Conservation (phyloP, 805 yeast species). For the Zygoascus bituminiphila region DNA sequence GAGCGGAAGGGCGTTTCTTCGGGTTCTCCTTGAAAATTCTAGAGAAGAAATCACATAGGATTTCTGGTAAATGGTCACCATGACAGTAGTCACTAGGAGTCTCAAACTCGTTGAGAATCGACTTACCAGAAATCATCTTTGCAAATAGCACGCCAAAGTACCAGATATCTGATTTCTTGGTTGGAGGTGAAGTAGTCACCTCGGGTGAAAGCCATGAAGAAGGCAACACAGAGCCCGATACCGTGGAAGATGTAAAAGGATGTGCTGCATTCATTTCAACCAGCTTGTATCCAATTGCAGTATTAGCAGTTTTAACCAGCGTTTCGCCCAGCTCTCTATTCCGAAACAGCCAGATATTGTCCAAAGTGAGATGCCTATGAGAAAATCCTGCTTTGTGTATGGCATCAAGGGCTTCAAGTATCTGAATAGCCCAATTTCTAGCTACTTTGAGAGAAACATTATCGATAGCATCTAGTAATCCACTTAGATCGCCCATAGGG, state of each 20-base stretch:
- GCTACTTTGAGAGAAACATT: conserved; percentile 66
- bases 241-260: conserved; percentile 19
- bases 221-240: conserved; percentile 8
- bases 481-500: conserved; percentile 50
- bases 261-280: conserved; percentile 28
- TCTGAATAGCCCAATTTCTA: conserved; percentile 79
- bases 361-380: conserved; percentile 60
- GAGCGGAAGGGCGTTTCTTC: conserved; percentile 68
- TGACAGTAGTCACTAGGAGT: conserved; percentile 59
- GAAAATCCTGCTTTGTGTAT: conserved; percentile 78
- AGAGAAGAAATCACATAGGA: conserved; percentile 57
- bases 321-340: conserved; percentile 45
- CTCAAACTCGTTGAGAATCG: conserved; percentile 43
- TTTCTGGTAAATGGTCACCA: conserved; percentile 39
- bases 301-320: conserved; percentile 21
- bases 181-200: conserved; percentile 42
- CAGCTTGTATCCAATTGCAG: conserved; percentile 22
- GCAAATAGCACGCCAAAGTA: conserved; percentile 74
- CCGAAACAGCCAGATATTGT: conserved; percentile 47
- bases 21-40: conserved; percentile 58
- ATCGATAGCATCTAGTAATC: conserved; percentile 58
- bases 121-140: conserved; percentile 55
- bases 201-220: conserved; percentile 78
- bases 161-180: conserved; percentile 89
- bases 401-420: conserved; percentile 76